Evolutionary conservation across 257 asterid genomes (phyloP), one percentile per base, ranked within the genome.

Genomic region (Solanum virginianum): DNA sequence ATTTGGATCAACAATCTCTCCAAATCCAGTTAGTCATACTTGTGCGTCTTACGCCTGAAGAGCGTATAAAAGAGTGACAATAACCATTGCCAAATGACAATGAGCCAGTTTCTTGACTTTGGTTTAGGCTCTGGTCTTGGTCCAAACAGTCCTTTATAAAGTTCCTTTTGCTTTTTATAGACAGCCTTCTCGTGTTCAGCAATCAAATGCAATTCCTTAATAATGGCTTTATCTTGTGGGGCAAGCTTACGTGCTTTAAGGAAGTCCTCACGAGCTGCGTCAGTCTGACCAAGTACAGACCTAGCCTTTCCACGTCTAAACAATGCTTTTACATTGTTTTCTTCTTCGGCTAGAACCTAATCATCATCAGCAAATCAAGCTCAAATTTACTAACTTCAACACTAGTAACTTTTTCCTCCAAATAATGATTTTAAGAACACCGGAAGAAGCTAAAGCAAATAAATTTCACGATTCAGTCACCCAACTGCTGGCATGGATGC

Each of bases 261-360:
- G 86, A 95, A 94, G 89, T 95, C 99, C 83, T 95, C 98, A 36
- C 98, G 95, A 63, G 98, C 98, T 74, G 97, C 97, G 43, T 93
- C 97, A 6, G 95, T 93, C 91, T 97, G 99, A 88, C 99, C 99
- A 45, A 97, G 97, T 89, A 91, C 94, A 83, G 98, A 97, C 87
- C 97, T 91, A 53, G 99, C 98, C 86, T 97, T 97, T 81, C 97
- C 99, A 69, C 97, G 93, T 87, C 98, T 90, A 84, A 92, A 97
- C 85, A 97, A 89, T 9, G 99, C 98, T 90, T 97, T 97, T 41
- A 89, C 94, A 26, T 94, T 95, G 91, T 91, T 93, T 86, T 93
- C 98, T 75, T 97, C 99, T 92, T 95, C 98, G 7, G 85, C 86
- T 88, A 95, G 87, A 59, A 95, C 99, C 98, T 96, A 87, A 47